Evolutionary conservation across 2,329 filamentous ascomycete genomes (phyloP), one percentile per base, ranked within the genome.

Genomic region (Aspergillus sp.): DNA sequence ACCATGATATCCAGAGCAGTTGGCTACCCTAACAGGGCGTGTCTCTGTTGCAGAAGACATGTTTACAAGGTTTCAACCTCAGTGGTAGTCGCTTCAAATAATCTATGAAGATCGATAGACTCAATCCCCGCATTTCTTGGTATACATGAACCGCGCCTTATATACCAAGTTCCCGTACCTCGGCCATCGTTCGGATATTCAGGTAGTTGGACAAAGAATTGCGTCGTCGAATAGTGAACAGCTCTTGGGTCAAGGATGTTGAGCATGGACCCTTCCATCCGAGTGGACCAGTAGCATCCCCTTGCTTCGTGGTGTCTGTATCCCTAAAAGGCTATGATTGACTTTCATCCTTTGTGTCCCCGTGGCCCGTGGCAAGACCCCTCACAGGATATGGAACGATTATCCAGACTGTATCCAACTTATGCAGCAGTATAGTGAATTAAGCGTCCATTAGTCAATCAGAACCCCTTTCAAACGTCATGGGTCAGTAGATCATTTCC

Each of bases 1-100:
- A 68, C 66, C 67, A 69, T 69, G 61, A 52, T 64, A 73, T 1
- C 73, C 72, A n/a, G 72, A 76, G 58, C 72, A 75, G 54, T 75
- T 75, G 21, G 73, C 73, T 5, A 76, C 68, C 19, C 66, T 65
- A 13, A 72, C 70, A 3, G 73, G 70, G 10, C 73, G 68, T 30
- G 32, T 60, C 38, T 41, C 13, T 11, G 15, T 19, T 2, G 3
- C 21, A n/a, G 15, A 13, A 1, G 38, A 17, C 51, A 54, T 38
- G 27, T 13, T 11, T n/a, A 17, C 6, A 30, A 17, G 32, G 3
- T 8, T 7, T n/a, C 2, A 8, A 49, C 8, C 21, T 5, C 25
- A 2, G 25, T 25, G 8, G 23, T 48, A 38, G 52, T 41, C 55
- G 5, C 10, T 44, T 3, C 1, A 23, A 15, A 10, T 13, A 11